Base-by-base conservation (phyloP, 2,329 filamentous ascomycete species). In the Capronia americana region DNA sequence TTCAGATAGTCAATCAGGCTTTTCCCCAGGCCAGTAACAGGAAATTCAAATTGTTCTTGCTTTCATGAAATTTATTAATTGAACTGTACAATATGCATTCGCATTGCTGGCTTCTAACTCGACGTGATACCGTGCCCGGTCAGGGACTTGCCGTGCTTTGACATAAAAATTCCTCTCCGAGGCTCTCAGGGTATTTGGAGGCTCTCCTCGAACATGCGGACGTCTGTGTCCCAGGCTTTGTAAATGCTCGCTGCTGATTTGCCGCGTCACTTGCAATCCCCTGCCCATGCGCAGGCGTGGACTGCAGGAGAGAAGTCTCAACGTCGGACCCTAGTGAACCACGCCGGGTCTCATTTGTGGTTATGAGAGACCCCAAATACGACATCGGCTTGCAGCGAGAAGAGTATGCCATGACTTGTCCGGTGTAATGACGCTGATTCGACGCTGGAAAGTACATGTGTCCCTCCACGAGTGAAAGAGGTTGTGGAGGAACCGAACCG, bases 1-100 rank as follows among this genome's bases (percentile, higher is more conserved):
- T 67, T 65, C 48, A 65, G 64, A 65, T 63, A 67, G 58, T 61
- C 48, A 56, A 46, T 51, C 32, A 46, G 46, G 23, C 56, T 48
- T 55, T 64, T 66, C 24, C 28, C 59, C 51, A 26, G 61, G 44
- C 57, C 20, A 46, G 30, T 44, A 64, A 69, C 65, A 64, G 57
- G 64, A 69, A 63, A 69, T 65, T 23, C 51, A 53, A 61, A 24
- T 61, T 55, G 57, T 20, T 28, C 24, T 55, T 55, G 53, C 28
- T 28, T 34, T 34, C 17, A 28, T n/a, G 17, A 30, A 30, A 17
- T n/a, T n/a, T 34, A 12, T 30, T 55, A 17, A 53, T 55, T 55
- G 24, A 55, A 2, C 17, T 20, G 8, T 55, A 28, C 12, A 6
- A 30, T 11, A 23, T 51, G 20, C n/a, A 26, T 6, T 44, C 17